phyloP scores from a whole-genome alignment of 2,329 filamentous ascomycete genomes.

The Epichloe sibirici region DNA sequence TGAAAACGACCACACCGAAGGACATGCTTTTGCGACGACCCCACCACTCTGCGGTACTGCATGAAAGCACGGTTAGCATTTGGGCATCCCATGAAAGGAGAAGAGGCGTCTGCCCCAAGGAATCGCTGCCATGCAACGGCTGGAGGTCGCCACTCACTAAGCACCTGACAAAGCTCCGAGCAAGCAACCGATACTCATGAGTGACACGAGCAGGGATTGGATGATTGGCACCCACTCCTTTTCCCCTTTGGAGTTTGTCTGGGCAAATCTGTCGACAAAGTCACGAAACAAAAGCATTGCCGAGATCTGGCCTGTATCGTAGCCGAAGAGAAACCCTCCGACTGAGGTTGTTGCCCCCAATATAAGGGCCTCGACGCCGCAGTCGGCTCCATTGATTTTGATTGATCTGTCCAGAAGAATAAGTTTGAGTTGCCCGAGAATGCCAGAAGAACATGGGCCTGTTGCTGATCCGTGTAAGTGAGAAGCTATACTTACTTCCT shows the following conservation, averaged over 20 bases:
- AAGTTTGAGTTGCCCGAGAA: not conserved
- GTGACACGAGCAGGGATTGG: slow-evolving; percentile 40
- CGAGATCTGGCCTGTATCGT: slow-evolving; percentile 50
- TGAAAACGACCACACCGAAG: slow-evolving; percentile 43
- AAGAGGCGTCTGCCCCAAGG: not conserved
- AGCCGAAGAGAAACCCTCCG: slow-evolving; percentile 51
- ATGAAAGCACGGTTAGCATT: not conserved
- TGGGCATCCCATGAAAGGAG: not conserved
- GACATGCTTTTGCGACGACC: slow-evolving; percentile 45
- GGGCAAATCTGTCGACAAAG: slow-evolving; percentile 44
- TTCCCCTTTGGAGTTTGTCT: slow-evolving; percentile 25
- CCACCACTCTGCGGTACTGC: slow-evolving; percentile 40
- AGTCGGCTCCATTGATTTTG: slow-evolving; percentile 30
- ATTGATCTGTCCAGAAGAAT: slow-evolving; percentile 19
- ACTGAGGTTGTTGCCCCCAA: slow-evolving; percentile 42
- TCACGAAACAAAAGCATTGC: slow-evolving; percentile 37
- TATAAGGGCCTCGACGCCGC: slow-evolving; percentile 27
- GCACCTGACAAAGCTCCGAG: slow-evolving; percentile 41
- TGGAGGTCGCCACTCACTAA: slow-evolving; percentile 18
- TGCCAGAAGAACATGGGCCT: not conserved
- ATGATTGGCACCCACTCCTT: slow-evolving; percentile 29
- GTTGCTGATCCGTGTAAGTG: not conserved
- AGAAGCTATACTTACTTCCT: not conserved
- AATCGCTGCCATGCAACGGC: not conserved
- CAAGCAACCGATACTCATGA: slow-evolving; percentile 43